Base-by-base conservation (phyloP, 2,329 filamentous ascomycete genomes). In the Colletotrichum orbiculare region DNA sequence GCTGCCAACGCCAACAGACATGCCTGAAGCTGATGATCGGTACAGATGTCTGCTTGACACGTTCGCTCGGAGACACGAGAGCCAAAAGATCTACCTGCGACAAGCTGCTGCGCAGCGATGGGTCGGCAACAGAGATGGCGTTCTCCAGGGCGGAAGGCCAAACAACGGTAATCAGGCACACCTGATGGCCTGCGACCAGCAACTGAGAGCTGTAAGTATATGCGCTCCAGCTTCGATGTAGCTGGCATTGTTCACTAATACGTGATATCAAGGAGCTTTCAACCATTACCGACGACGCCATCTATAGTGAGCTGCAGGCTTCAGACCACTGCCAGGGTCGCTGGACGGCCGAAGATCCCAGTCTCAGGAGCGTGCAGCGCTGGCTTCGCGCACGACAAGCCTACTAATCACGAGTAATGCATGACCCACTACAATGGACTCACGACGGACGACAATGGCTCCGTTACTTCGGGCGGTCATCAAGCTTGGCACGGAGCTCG, bases 281-380 rank as follows among this genome's bases (percentile, higher is more conserved):
- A 38, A 78, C 78, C 43, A 83, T 89, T 69, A 87, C 83, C 45
- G 87, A 90, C 74, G 85, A 89, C 58, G 72, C 76, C 41, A 80
- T 90, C 66, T 89, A 89, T 73, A 73, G 77, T 50, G 81, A 88
- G 64, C 80, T 89, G 59, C 81, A 83, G 66, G 73, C 77, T 41
- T 82, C 82, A 17, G 87, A 90, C 72, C 76, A 82, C 34, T 72
- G 75, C 60, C 81, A 85, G 76, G 85, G 85, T 71, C 85, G 87
- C 77, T 90, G 87, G 87, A 87, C 83, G 70, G 81, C 77, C 68
- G 87, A 90, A 72, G 87, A 90, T 72, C 87, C 87, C 2, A 85
- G 82, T 68, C 76, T 89, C 56, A 79, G 84, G 58, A 78, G 81
- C 53, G 83, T 89, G 63, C 81, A 85, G 73, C 82, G 85, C 74